Evolutionary conservation across 2,329 filamentous ascomycete species (phyloP), one percentile per base, ranked within the genome.

Genomic region (Zymoseptoria brevis): DNA sequence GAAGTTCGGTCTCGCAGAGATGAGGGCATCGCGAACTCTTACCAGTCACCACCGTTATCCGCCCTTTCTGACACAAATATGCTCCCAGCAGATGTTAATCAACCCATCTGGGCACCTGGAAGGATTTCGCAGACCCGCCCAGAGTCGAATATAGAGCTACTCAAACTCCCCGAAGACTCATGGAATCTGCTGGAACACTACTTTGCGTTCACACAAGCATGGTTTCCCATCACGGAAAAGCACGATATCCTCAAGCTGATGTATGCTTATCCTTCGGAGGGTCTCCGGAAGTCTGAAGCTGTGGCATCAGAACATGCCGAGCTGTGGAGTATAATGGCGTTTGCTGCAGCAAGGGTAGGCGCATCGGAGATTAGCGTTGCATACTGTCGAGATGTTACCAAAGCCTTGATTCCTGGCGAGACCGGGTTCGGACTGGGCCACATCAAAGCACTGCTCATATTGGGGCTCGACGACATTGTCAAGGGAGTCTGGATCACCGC

Each of bases 181-280:
- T 85, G 79, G 76, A 77, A 80, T 2, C 77, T 91, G 3, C 75
- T 91, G 48, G 86, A 90, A 64, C 79, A 87, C 4, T 91, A 90
- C 69, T 88, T 89, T 60, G 83, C 87, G 1, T 89, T 89, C 66
- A 89, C 86, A 0, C 87, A 91, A 69, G 84, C 82, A 56, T 92
- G 88, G 88, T 79, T 92, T 24, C 88, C 88, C 0, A 84, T 92
- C 24, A 77, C 87, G 9, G 85, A 90, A 63, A 87, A 85, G 62
- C 81, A 87, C 54, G 79, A 81, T 50, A 75, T 89, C 4, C 75
- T 87, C 29, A 80, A 80, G 24, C 74, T 79, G 3, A 81, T 80
- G n/a, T 84, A 84, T 66, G 75, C 78, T 6, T 83, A 82, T 66
- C 77, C 79, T 52, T 54, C 78, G 66, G 58, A 77, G 70, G 59